Evolutionary conservation across 768 basidiomycete species (phyloP), one percentile per base, ranked within the genome.

Genomic region (Amanita rimosa): DNA sequence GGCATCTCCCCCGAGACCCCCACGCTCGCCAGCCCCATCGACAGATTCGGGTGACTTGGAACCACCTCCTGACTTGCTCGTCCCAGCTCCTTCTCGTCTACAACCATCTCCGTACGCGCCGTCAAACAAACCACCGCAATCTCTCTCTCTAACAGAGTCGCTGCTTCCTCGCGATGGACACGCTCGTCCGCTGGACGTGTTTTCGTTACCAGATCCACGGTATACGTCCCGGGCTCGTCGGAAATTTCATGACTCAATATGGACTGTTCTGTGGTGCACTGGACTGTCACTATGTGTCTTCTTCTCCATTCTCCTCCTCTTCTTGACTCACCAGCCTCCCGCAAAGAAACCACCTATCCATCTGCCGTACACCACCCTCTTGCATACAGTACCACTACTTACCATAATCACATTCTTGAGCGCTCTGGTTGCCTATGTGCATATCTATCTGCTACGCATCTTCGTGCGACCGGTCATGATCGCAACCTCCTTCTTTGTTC

Each of bases 401-500:
- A 80, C 78, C 24, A 78, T 86, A 55, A 66, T 89, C 49, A 85
- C 83, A 3, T 69, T 85, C 52, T 59, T 79, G 51, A 85, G 84
- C 57, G 85, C 88, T 9, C 62, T 70, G 17, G 75, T 76, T 39
- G 83, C 87, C 6, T 91, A 91, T 60, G 64, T 70, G 37, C 85
- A 89, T 60, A 78, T 90, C 37, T 73, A 81, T 53, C 72, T 94
- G 36, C 66, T 95, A 44, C 79, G 82, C 50, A 72, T 88, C 51
- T 91, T 92, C 56, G 85, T 89, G 50, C 78, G 82, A 49, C 91
- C 92, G 14, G 85, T 90, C 44, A 81, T 95, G 70, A 65, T 90
- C 33, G 74, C 73, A 19, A 89, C 86, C 0, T 80, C 81, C 14
- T 69, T 91, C 22, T 84, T 85, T 57, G 78, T 87, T 42, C 87